Conservation (phyloP, 176 grass and related monocot species). For the Musa troglodytarum region DNA sequence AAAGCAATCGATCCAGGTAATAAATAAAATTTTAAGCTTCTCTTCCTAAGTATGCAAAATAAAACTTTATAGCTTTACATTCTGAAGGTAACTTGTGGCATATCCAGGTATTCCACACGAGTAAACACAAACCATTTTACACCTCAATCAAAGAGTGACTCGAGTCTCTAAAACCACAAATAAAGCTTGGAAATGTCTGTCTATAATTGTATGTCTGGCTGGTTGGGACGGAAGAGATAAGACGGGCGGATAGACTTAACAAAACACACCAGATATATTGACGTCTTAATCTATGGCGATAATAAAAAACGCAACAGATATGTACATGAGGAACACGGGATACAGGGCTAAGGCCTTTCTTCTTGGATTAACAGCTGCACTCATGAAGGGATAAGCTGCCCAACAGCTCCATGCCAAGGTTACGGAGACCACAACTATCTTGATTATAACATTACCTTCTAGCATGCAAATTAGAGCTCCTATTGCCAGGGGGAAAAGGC, state of each 20-base stretch:
- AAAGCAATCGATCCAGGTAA: too few species aligned
- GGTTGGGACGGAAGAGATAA: neutral
- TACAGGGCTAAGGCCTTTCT: constrained; percentile 90
- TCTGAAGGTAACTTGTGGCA: too few species aligned
- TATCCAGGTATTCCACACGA: too few species aligned
- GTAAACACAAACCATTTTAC: too few species aligned
- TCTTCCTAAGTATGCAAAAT: too few species aligned
- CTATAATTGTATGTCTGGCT: neutral
- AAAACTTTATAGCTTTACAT: too few species aligned
- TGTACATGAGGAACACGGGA: constrained; percentile 96
- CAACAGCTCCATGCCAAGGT: constrained; percentile 93
- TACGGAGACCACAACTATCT: constrained; percentile 66
- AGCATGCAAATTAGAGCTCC: constrained; percentile 86
- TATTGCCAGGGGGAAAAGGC: constrained; percentile 83
- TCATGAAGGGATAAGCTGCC: constrained; percentile 99
- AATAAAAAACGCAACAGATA: constrained; percentile 91
- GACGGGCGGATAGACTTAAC: neutral
- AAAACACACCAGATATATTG: neutral
- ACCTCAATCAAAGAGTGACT: too few species aligned
- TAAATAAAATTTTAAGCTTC: too few species aligned
- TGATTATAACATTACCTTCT: constrained; percentile 79
- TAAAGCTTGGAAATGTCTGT: too few species aligned
- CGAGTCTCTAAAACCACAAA: too few species aligned
- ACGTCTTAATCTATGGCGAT: constrained; percentile 72
- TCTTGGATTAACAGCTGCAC: constrained; percentile 85